phyloP scores from a whole-genome alignment of 2,329 filamentous ascomycete genomes.

The Hymenoscyphus fraxineus region DNA sequence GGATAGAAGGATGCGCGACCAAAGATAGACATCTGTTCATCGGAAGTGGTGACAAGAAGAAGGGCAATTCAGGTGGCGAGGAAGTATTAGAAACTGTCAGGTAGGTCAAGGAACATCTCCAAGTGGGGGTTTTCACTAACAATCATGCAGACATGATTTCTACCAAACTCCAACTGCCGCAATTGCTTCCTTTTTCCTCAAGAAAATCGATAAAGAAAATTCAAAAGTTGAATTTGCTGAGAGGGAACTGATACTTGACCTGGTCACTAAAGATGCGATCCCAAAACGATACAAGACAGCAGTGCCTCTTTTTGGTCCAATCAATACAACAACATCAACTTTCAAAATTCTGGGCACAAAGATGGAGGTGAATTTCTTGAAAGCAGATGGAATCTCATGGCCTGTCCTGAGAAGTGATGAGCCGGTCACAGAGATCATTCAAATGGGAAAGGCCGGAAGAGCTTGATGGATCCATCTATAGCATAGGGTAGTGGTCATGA shows the following conservation, averaged over 20 bases:
- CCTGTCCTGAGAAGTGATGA: conserved; percentile 65
- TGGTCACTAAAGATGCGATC: conserved; percentile 73
- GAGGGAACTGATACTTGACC: conserved; percentile 66
- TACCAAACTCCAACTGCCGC: conserved; percentile 86
- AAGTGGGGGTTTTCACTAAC: conserved; percentile 11
- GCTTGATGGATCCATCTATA: background rate
- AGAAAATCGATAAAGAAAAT: conserved; percentile 86
- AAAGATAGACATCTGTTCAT: conserved; percentile 82
- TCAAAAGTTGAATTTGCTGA: conserved; percentile 68
- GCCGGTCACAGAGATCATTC: conserved; percentile 75
- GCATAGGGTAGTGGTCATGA: background rate
- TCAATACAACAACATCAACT: conserved; percentile 62
- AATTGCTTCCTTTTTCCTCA: conserved; percentile 89
- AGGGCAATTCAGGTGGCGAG: conserved; percentile 51
- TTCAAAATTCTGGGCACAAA: conserved; percentile 70
- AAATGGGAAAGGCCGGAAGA: conserved; percentile 73
- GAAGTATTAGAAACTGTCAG: conserved; percentile 76
- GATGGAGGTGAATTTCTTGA: conserved; percentile 61
- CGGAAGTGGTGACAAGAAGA: conserved; percentile 67
- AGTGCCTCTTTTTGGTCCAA: conserved; percentile 71
- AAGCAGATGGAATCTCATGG: conserved; percentile 64
- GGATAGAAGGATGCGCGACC: conserved; percentile 84
- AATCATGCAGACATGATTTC: conserved; percentile 67
- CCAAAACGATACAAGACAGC: conserved; percentile 73
- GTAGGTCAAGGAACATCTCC: conserved; percentile 44